Base-by-base conservation (phyloP, 2,329 filamentous ascomycete genomes). In the Cercospora berteroae region DNA sequence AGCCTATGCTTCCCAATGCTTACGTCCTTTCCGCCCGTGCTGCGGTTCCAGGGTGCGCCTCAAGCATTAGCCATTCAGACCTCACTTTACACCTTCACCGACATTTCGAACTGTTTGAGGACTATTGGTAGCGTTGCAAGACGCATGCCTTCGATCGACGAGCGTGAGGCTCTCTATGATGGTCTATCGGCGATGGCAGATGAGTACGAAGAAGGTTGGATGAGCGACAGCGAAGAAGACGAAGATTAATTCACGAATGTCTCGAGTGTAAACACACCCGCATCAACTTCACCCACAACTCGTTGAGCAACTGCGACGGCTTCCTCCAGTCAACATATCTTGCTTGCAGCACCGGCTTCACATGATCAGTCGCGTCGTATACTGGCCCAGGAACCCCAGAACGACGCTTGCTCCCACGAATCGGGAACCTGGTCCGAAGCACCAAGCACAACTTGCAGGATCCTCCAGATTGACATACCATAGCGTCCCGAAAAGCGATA, bases 201-300 rank as follows among this genome's bases (percentile, higher is more conserved):
- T 75, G 91, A 91, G 67, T 98, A 97, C 77, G 89, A 92, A 72
- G 92, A 95, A 69, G 93, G 93, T 1, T 97, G 92, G 91, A 60
- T 66, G 56, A 90, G 87, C 66, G 90, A 92, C 72, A 85, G 88
- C 8, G 89, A 87, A 20, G 88, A 92, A 66, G 89, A 92, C 58
- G 82, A 78, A 67, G 74, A 76, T 63, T 70, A 63, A 69, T 57
- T n/a, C n/a, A 25, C 25, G 36, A 20, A 36, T 33, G 18, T 55
- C 48, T 36, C 56, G 16, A 12, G 18, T 18, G 39, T 44, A 33
- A 12, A 58, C n/a, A 20, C 31, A 27, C n/a, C 33, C 12, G 12
- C 18, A 48, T 27, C 48, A 9, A 55, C 20, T 27, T 25, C 48
- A 55, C 5, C 23, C 23, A 29, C 48, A 55, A 16, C 23, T 23